Evolutionary conservation across 208 protist genomes (phyloP), one percentile per base, ranked within the genome.

Genomic region (Trichomonas vaginalis): DNA sequence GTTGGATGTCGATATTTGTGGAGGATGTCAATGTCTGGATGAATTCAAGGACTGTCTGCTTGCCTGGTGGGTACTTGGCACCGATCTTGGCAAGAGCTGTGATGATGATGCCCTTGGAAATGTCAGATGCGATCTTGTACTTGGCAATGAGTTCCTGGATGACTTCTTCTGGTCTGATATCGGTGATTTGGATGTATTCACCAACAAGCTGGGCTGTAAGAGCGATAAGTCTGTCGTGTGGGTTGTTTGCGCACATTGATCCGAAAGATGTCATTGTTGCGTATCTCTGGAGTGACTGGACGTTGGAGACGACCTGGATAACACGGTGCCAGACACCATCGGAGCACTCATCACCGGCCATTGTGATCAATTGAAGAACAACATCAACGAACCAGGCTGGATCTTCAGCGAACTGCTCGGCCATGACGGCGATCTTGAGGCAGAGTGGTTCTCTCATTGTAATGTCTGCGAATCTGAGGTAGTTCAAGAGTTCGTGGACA

Each of bases 171-270:
- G 49, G 49, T 14, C 8, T 10, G 23, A 49, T 80, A 46, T 35
- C n/a, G 23, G 82, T 61, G 4, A 95, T 42, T 2, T 95, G 92
- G 61, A 37, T 49, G 61, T 80, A 95, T 10, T 95, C 92, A 79
- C 96, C 27, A 99, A 97, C 40, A 98, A 92, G 23, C 96, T 96
- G 86, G 99, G 98, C 97, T 99, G 98, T 56, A 95, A 37, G 32
- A 97, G 90, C 95, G 97, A 97, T 83, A 97, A 98, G 87, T 98
- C 97, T 0, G 97, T 97, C 95, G 98, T 98, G 39, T 99, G 97
- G 0, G 99, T 99, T 49, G 98, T 98, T 96, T 99, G 98, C 83
- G 98, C 98, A 97, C 98, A 99, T 97, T 99, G 99, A 88, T 46
- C 96, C 95, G 80, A 98, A 97, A 2, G 96, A 96, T 15, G 70